Evolutionary conservation across 176 grass and related monocot species (phyloP).

Genomic region (Hyparrhenia diplandra): DNA sequence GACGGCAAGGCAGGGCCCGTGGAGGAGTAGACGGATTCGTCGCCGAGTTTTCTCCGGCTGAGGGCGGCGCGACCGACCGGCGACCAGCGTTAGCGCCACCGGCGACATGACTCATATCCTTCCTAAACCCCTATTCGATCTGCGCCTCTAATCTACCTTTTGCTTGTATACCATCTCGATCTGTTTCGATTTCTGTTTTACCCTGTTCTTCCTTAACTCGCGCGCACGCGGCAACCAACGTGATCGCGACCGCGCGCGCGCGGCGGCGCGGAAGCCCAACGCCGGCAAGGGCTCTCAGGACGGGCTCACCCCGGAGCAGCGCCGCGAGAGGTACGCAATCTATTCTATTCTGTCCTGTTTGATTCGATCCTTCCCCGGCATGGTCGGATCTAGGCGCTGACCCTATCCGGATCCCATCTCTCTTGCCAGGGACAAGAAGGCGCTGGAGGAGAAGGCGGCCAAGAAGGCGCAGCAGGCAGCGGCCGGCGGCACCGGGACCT

Average conservation of each 20-base stretch:
- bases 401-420: background rate
- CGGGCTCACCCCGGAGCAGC: slow-evolving; percentile 83
- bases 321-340: slow-evolving; percentile 59
- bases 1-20: no score
- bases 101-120: background rate
- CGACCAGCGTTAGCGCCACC: background rate
- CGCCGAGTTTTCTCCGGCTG: background rate
- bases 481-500: slow-evolving; percentile 21
- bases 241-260: slow-evolving; percentile 74
- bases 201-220: slow-evolving; percentile 32
- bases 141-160: background rate
- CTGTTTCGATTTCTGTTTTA: background rate
- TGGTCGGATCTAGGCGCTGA: background rate
- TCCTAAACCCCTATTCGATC: background rate
- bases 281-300: slow-evolving; percentile 41
- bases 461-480: slow-evolving; percentile 80
- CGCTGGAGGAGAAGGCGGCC: slow-evolving; percentile 82
- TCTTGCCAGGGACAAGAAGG: slow-evolving; percentile 68
- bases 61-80: background rate
- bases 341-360: background rate
- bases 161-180: background rate
- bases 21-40: background rate
- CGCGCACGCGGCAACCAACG: slow-evolving; percentile 74
- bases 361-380: background rate
- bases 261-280: slow-evolving; percentile 45